Conservation (phyloP, 2,329 filamentous ascomycete genomes). For the Xylariaceae sp. region DNA sequence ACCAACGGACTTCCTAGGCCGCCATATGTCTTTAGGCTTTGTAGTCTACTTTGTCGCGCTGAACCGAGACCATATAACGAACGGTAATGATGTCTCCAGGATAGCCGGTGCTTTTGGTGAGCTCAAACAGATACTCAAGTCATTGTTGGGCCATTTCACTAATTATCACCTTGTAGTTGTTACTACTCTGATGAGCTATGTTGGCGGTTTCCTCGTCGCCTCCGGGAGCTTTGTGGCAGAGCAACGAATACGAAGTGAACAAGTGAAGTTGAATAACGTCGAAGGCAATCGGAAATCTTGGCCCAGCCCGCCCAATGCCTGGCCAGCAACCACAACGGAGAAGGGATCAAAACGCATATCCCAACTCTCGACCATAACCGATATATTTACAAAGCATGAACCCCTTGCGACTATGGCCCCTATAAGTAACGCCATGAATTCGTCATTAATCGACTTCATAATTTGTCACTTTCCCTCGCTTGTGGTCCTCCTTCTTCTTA, state of each 20-base stretch:
- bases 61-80: constrained; percentile 25
- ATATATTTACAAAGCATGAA: constrained; percentile 10
- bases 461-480: constrained; percentile 22
- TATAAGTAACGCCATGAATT: not conserved
- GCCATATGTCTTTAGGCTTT: constrained; percentile 30
- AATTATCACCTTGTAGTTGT: constrained; percentile 17
- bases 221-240: constrained; percentile 20
- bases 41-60: constrained; percentile 28
- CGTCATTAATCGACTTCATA: constrained; percentile 13
- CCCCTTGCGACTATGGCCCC: constrained; percentile 12
- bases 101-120: constrained; percentile 25
- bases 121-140: constrained; percentile 1
- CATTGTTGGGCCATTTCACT: not conserved
- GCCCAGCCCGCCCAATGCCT: constrained; percentile 21
- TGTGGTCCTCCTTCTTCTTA: constrained; percentile 22
- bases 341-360: constrained; percentile 11
- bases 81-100: constrained; percentile 18
- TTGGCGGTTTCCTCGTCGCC: constrained; percentile 18
- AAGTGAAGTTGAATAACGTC: constrained; percentile 12
- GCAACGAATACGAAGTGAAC: constrained; percentile 14
- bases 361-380: constrained; percentile 9
- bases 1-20: constrained; percentile 27
- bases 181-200: constrained; percentile 23
- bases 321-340: constrained; percentile 15
- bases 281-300: constrained; percentile 19